Conservation (phyloP, 202 grass and related monocot species). For the Panicum virgatum region DNA sequence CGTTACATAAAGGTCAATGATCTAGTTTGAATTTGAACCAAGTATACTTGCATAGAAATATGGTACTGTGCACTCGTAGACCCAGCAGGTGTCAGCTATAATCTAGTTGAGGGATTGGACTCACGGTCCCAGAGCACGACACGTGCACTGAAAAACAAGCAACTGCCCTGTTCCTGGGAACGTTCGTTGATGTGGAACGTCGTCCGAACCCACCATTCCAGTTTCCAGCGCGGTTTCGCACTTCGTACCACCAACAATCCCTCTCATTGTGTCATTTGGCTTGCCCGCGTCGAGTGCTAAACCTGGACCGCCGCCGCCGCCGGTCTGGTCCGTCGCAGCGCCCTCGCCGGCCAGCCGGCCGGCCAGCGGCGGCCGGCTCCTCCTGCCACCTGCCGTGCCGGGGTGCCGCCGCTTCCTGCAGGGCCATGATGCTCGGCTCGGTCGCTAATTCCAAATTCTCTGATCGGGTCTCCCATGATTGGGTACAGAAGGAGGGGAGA, state of each 20-base stretch:
- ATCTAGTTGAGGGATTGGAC: background rate
- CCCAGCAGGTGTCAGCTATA: background rate
- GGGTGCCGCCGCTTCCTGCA: background rate
- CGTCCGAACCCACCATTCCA: background rate
- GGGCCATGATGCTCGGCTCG: background rate
- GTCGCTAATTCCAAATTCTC: background rate
- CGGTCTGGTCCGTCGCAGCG: background rate
- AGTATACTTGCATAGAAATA: background rate
- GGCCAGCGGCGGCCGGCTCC: constrained; percentile 20
- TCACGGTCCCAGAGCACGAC: background rate
- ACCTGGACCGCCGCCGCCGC: background rate
- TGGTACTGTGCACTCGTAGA: background rate
- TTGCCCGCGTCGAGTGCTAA: background rate
- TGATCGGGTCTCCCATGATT: background rate
- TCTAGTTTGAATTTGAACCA: background rate
- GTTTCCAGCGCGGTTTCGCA: background rate
- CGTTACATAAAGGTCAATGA: background rate
- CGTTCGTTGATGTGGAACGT: background rate
- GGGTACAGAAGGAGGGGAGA: background rate
- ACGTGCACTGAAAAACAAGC: background rate
- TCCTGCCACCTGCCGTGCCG: background rate
- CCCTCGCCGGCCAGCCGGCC: constrained; percentile 24
- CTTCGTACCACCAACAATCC: background rate
- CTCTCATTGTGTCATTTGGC: constrained; percentile 16
- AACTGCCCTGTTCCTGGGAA: background rate